Evolutionary conservation across 1,139 yeast genomes (phyloP).

Genomic region (Geotrichum fermentans): DNA sequence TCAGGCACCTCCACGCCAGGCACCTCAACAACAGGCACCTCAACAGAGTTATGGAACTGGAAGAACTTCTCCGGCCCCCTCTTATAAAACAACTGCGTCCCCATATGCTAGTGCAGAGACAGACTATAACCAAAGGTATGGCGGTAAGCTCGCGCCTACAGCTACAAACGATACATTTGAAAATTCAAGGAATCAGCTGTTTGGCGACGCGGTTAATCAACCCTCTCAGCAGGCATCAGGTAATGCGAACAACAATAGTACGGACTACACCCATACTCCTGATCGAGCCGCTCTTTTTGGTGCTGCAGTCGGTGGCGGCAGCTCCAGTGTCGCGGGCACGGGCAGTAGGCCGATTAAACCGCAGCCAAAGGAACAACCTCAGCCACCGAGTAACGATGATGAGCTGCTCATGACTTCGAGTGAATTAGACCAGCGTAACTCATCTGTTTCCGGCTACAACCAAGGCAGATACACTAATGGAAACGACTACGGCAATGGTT

Average conservation of each 20-base stretch:
- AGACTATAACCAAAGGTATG: constrained; percentile 27
- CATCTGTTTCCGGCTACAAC: constrained; percentile 2
- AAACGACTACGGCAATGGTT: neutral
- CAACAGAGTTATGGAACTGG: neutral
- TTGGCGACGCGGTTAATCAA: constrained; percentile 20
- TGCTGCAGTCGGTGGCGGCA: constrained; percentile 13
- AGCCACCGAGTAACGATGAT: constrained; percentile 49
- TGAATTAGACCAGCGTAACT: constrained; percentile 19
- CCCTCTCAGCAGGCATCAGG: neutral
- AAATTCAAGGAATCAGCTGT: constrained; percentile 24
- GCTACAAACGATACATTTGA: constrained; percentile 29
- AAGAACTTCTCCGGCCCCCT: constrained; percentile 16
- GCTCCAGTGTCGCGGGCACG: neutral
- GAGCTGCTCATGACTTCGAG: constrained; percentile 41
- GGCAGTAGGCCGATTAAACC: neutral
- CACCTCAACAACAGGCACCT: neutral
- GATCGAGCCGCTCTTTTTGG: constrained; percentile 20
- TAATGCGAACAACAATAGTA: neutral
- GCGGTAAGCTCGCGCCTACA: constrained; percentile 27
- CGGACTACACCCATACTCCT: constrained; percentile 8
- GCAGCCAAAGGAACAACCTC: neutral
- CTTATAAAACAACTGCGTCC: constrained; percentile 21
- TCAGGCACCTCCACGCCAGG: neutral
- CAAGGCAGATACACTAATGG: constrained; percentile 7
- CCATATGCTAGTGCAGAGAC: constrained; percentile 32